Percentiles rank a stretch among this genome's conserved stretches.
phyloP scores from a whole-genome alignment of 1,139 yeast genomes.

The Ashbya aceris region DNA sequence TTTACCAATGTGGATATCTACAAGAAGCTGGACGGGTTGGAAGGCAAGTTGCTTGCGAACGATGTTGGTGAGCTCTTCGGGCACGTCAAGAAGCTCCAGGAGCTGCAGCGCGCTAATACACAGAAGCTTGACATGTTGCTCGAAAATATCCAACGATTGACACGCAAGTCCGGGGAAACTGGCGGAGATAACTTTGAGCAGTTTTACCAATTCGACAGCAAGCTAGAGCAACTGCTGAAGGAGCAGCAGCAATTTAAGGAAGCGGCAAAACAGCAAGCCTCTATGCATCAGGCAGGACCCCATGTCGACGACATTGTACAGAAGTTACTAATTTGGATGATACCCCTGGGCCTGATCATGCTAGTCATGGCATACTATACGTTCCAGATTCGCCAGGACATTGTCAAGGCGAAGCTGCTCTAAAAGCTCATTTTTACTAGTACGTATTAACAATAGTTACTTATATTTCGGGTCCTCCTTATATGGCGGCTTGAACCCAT shows the following conservation, averaged over 20 bases:
- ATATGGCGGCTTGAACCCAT: slow-evolving; percentile 37
- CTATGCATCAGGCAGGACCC: slow-evolving; percentile 14
- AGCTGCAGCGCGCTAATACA: slow-evolving; percentile 18
- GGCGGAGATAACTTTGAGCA: slow-evolving; percentile 25
- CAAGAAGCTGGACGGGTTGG: slow-evolving; percentile 26
- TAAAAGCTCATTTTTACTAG: slow-evolving; percentile 9
- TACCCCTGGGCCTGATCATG: slow-evolving; percentile 30
- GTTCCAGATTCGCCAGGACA: slow-evolving; percentile 34
- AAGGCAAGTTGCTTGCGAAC: slow-evolving; percentile 29
- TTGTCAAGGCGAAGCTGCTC: slow-evolving; percentile 31
- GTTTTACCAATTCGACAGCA: slow-evolving; percentile 25
- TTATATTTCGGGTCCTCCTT: slow-evolving; percentile 6
- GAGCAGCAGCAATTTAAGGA: slow-evolving; percentile 31
- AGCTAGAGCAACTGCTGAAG: slow-evolving; percentile 24
- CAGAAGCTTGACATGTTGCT: slow-evolving; percentile 19
- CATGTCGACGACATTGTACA: slow-evolving; percentile 30
- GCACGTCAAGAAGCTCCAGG: slow-evolving; percentile 15
- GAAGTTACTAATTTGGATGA: slow-evolving; percentile 29
- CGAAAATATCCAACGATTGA: slow-evolving; percentile 2
- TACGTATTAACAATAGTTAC: neutral
- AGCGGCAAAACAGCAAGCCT: slow-evolving; percentile 15
- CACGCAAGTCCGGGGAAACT: slow-evolving; percentile 8
- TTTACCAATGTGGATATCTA: slow-evolving; percentile 22
- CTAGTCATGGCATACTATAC: slow-evolving; percentile 33
- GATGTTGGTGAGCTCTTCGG: slow-evolving; percentile 21